Evolutionary conservation across 495 filamentous ascomycete species (phyloP).

Genomic region (Penicillium bovifimosum): DNA sequence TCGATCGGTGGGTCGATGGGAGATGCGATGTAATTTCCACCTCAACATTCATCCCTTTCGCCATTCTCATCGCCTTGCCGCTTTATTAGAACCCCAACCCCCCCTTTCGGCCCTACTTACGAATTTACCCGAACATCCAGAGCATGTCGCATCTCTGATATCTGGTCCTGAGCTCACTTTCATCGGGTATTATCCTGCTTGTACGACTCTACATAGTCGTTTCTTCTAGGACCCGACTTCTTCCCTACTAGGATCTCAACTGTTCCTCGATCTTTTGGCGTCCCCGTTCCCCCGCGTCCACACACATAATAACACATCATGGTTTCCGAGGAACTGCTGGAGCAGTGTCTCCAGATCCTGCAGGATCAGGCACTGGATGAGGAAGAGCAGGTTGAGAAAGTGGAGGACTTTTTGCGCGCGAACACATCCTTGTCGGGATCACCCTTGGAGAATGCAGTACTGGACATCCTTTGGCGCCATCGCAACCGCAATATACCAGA

Average conservation of each 20-base stretch:
- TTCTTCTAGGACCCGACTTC: not conserved
- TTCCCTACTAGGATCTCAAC: not conserved
- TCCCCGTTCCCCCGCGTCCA: not conserved
- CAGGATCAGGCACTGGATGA: slow-evolving; percentile 79
- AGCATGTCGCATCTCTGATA: not conserved
- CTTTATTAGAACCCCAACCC: slow-evolving; percentile 5
- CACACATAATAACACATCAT: slow-evolving; percentile 40
- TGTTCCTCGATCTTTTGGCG: slow-evolving; percentile 9
- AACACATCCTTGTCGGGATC: slow-evolving; percentile 72
- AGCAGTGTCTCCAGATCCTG: slow-evolving; percentile 82
- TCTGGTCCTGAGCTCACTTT: not conserved
- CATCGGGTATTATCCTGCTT: not conserved
- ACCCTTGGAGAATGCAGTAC: slow-evolving; percentile 79
- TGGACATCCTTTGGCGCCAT: slow-evolving; percentile 90
- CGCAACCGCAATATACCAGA: slow-evolving; percentile 70
- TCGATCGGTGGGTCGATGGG: slow-evolving; percentile 8
- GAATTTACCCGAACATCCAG: not conserved
- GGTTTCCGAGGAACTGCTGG: slow-evolving; percentile 89
- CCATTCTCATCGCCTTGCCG: slow-evolving; percentile 6
- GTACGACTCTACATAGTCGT: not conserved
- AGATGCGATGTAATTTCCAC: slow-evolving; percentile 36
- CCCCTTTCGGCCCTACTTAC: slow-evolving; percentile 6
- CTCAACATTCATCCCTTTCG: slow-evolving; percentile 14
- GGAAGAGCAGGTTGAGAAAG: slow-evolving; percentile 90
- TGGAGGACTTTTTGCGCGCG: slow-evolving; percentile 78